These are phyloP conservation scores for Camelina laxa DNA, from an alignment of 345 rosid genomes.

Conservation along the genomic window DNA sequence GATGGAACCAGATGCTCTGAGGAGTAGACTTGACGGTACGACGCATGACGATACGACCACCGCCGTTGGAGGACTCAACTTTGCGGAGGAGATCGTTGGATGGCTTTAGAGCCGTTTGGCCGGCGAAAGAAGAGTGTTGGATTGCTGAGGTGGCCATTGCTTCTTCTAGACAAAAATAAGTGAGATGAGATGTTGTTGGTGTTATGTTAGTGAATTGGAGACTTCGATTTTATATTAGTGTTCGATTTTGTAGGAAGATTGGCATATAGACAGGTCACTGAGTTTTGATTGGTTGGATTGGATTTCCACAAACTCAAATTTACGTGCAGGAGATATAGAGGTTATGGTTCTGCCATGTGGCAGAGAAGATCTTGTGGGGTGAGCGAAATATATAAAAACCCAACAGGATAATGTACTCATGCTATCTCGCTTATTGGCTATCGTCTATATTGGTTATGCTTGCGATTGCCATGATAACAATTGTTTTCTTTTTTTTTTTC, in stretches of 20 bases:
- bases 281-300: too few species aligned
- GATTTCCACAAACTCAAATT: too few species aligned
- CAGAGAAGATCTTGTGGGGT: too few species aligned
- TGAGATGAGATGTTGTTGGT: slow-evolving; percentile 13
- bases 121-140: slow-evolving; percentile 84
- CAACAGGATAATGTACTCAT: too few species aligned
- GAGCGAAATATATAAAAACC: too few species aligned
- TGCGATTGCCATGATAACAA: too few species aligned
- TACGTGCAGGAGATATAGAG: too few species aligned
- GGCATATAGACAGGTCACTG: background rate
- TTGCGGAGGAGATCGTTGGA: slow-evolving; percentile 74
- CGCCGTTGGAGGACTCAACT: slow-evolving; percentile 57
- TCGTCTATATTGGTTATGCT: too few species aligned
- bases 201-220: background rate
- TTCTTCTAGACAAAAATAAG: background rate
- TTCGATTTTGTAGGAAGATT: slow-evolving; percentile 4
- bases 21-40: slow-evolving; percentile 83
- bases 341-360: too few species aligned
- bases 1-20: slow-evolving; percentile 76
- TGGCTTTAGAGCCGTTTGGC: slow-evolving; percentile 70
- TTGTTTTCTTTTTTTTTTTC: too few species aligned
- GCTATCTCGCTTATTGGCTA: too few species aligned
- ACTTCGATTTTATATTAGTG: slow-evolving; percentile 15
- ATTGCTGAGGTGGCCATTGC: slow-evolving; percentile 81
- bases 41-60: slow-evolving; percentile 75